Percentiles rank a stretch among this genome's conserved stretches.
phyloP scores from a whole-genome alignment of 192 early-diverging fungal genomes.

The Backusella australiensis region DNA sequence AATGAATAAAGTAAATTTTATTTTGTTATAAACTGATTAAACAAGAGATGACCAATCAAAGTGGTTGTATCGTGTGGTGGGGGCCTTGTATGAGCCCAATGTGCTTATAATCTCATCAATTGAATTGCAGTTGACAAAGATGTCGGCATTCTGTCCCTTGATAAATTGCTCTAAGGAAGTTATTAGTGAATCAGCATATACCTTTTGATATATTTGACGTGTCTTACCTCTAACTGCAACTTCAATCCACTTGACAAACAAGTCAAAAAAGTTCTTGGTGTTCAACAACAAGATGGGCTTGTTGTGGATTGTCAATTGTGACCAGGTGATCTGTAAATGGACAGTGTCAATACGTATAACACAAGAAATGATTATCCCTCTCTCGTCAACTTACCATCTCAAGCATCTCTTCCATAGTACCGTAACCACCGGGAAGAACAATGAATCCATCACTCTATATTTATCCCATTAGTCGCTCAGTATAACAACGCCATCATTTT shows the following conservation, averaged over 20 bases:
- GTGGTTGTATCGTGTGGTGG: constrained; percentile 39
- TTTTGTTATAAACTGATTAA: background rate
- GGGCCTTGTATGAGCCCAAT: constrained; percentile 51
- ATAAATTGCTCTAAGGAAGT: constrained; percentile 59
- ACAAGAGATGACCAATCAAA: constrained; percentile 46
- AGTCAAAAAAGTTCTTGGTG: constrained; percentile 73
- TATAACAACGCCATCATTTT: background rate
- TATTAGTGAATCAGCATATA: no score
- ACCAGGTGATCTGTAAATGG: constrained; percentile 59
- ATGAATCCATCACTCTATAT: constrained; percentile 66
- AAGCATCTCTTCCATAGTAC: constrained; percentile 86
- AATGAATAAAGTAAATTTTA: background rate
- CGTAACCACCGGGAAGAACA: constrained; percentile 83
- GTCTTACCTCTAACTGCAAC: constrained; percentile 49
- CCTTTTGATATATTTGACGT: background rate
- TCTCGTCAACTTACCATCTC: constrained; percentile 46
- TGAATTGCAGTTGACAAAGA: constrained; percentile 60
- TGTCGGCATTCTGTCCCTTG: constrained; percentile 36
- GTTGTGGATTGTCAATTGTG: constrained; percentile 72
- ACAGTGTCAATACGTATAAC: background rate
- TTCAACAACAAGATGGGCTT: constrained; percentile 84
- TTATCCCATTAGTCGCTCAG: background rate
- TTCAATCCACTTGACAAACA: constrained; percentile 63
- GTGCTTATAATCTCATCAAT: constrained; percentile 55
- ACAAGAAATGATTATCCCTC: background rate